A percentile compares a stretch with the other conserved stretches of the same genome.
These are phyloP conservation scores for Colletotrichum sp. DNA, from an alignment of 2,329 filamentous ascomycete species.

Conservation along the genomic window DNA sequence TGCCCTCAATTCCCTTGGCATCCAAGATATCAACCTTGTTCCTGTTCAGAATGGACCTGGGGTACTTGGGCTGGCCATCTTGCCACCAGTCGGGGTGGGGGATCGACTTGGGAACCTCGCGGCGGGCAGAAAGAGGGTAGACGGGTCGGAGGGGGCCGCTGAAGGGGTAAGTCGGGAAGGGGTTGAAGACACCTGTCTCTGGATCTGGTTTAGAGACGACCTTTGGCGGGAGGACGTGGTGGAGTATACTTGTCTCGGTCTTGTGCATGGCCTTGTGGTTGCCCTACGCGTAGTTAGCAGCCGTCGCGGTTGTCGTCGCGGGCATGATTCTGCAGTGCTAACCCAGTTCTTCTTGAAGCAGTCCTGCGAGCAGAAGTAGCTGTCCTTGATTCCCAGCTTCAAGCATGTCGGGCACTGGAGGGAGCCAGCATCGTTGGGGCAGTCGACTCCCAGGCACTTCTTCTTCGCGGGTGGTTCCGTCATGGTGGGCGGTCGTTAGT, in stretches of 20 bases:
- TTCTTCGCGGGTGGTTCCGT: slow-evolving; percentile 60
- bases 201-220: slow-evolving; percentile 89
- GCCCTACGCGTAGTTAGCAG: slow-evolving; percentile 53
- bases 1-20: slow-evolving; percentile 80
- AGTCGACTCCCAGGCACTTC: slow-evolving; percentile 83
- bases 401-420: slow-evolving; percentile 96
- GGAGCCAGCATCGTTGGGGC: slow-evolving; percentile 82
- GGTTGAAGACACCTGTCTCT: slow-evolving; percentile 90
- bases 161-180: slow-evolving; percentile 86
- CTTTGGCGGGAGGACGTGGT: slow-evolving; percentile 76
- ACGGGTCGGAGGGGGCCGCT: slow-evolving; percentile 84
- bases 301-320: slow-evolving; percentile 2
- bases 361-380: slow-evolving; percentile 97
- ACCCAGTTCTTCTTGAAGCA: slow-evolving; percentile 99
- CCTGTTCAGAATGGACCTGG: slow-evolving; percentile 66
- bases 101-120: slow-evolving; percentile 81
- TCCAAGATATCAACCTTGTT: slow-evolving; percentile 86
- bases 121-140: slow-evolving; percentile 78
- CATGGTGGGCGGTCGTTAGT: slow-evolving; percentile 38
- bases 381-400: slow-evolving; percentile 85
- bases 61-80: slow-evolving; percentile 75
- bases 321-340: slow-evolving; percentile 37
- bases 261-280: slow-evolving; percentile 88
- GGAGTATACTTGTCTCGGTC: slow-evolving; percentile 76
- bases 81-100: slow-evolving; percentile 85